Percentiles rank a stretch among this genome's conserved stretches.
Evolutionary conservation across 2,329 filamentous ascomycete species (phyloP).

Genomic region (Pestalotiopsis sp.): DNA sequence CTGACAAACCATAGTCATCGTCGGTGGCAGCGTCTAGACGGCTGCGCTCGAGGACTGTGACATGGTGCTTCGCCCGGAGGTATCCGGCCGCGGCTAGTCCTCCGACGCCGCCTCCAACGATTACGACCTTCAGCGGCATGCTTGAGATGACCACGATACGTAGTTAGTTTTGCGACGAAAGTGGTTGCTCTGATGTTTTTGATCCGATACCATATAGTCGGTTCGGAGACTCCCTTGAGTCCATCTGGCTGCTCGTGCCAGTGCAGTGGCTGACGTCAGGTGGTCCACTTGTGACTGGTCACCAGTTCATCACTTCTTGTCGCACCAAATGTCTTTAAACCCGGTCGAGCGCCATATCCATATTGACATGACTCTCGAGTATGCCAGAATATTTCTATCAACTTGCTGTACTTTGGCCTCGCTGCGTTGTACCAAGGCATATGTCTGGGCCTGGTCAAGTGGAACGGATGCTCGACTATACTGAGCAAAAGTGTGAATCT

Average conservation of each 20-base stretch:
- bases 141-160: neutral
- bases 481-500: neutral
- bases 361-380: too few relatives aligned
- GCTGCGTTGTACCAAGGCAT: too few relatives aligned
- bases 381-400: too few relatives aligned
- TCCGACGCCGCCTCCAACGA: conserved; percentile 25
- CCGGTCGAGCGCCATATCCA: too few relatives aligned
- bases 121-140: conserved; percentile 24
- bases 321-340: neutral
- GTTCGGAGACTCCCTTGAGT: neutral
- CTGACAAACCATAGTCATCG: conserved; percentile 24
- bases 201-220: neutral
- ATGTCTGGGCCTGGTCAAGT: neutral
- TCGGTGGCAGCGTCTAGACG: conserved; percentile 17
- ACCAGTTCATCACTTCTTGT: neutral
- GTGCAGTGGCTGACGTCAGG: neutral
- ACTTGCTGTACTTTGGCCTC: too few relatives aligned
- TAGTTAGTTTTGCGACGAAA: neutral
- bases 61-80: conserved; percentile 24
- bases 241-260: neutral
- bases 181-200: neutral
- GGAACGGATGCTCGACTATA: neutral
- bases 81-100: conserved; percentile 26
- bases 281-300: neutral
- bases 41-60: conserved; percentile 26